Evolutionary conservation across 805 yeast genomes (phyloP), one percentile per base, ranked within the genome.

Genomic region (Priceomyces medius): DNA sequence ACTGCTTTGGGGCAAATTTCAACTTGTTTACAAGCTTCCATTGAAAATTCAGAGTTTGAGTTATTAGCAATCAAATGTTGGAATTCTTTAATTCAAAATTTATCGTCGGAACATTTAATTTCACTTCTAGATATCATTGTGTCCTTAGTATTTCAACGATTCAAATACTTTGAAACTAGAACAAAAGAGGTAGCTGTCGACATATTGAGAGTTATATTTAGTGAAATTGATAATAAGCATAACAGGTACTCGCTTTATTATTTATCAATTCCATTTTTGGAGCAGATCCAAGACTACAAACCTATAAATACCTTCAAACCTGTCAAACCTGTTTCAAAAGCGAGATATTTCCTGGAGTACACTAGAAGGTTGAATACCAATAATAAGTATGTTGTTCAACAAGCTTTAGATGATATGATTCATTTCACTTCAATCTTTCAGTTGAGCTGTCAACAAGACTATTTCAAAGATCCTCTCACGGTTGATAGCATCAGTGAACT

Each of bases 1-100:
- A 59, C 69, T 28, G 87, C 88, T 0, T 61, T 85, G 26, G 95
- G 96, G 0, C 98, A 90, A 56, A 78, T 91, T 3, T 83, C 88
- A 44, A 85, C 95, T 2, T 85, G 95, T 51, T 64, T 91, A 9
- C 96, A 88, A 55, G 81, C 89, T 1, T 83, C 91, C 0, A 61
- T 90, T 17, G 89, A 83, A 29, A 76, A 74, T 14, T 64, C 73
- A 0, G 80, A 79, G 18, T 71, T 89, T 10, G 83, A 83, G 44
- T 65, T 66, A 12, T 74, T 76, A 29, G 79, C 91, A 0, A 64
- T 93, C 31, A 67, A 73, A 35, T 84, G 93, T 41, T 83, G 96
- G 84, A 70, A 73, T 38, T 68, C 72, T 2, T 65, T 91, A 38
- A 76, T 87, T 2, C 65, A 71, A 13, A 70, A 68, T n/a, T 60